Percentiles rank a stretch among this genome's conserved stretches.
phyloP scores from a whole-genome alignment of 768 basidiomycete species.

The Amanita thiersii region DNA sequence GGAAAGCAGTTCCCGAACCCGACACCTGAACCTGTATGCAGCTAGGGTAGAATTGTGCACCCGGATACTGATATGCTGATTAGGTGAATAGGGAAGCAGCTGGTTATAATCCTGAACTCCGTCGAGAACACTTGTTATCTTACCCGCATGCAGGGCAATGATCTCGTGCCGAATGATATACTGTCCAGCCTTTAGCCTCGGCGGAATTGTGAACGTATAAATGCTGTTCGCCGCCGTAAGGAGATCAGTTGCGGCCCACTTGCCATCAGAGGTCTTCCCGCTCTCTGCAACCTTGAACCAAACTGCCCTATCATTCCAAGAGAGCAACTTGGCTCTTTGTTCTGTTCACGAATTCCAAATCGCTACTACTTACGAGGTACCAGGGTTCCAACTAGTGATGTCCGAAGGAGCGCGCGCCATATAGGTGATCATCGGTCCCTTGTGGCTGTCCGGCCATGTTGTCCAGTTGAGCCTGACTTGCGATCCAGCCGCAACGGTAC shows the following conservation, averaged over 20 bases:
- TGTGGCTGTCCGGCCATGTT: conserved; percentile 26
- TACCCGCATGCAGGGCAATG: no score
- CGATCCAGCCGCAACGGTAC: conserved; percentile 32
- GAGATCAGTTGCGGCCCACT: conserved; percentile 36
- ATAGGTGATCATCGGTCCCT: conserved; percentile 39
- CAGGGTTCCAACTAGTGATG: conserved; percentile 34
- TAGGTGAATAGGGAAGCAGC: conserved; percentile 23
- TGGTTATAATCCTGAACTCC: background rate
- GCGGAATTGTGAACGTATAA: conserved; percentile 39
- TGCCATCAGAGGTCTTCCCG: conserved; percentile 35
- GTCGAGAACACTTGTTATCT: conserved; percentile 14
- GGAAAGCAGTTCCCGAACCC: conserved; percentile 34
- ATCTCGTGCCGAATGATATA: conserved; percentile 44
- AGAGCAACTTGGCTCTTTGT: background rate
- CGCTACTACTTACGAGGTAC: conserved; percentile 23
- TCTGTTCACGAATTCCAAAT: background rate
- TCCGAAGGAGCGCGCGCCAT: conserved; percentile 37
- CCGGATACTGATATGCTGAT: conserved; percentile 30
- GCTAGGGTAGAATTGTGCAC: conserved; percentile 35
- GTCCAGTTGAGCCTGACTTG: conserved; percentile 34
- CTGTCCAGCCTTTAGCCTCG: conserved; percentile 36
- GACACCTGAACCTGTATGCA: conserved; percentile 40
- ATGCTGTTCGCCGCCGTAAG: conserved; percentile 29
- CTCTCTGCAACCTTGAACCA: conserved; percentile 45
- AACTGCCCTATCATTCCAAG: conserved; percentile 23